These are phyloP conservation scores for Skeletonema grethae DNA, from an alignment of 108 stramenopile species.

Conservation along the genomic window DNA sequence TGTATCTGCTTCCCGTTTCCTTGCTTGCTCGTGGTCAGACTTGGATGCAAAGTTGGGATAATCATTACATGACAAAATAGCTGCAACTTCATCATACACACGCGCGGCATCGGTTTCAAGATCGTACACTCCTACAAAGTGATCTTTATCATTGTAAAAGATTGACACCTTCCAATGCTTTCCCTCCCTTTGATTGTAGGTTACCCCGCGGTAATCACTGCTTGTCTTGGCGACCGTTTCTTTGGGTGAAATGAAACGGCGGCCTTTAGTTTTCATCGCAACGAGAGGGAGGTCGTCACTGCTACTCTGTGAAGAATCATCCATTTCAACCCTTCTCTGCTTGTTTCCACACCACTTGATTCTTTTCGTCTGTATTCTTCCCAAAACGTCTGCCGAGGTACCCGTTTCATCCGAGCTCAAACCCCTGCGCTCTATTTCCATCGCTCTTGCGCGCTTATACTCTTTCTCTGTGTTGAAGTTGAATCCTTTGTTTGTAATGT, in stretches of 20 bases:
- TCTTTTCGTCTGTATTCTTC: background rate
- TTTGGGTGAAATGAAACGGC: background rate
- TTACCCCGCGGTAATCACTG: background rate
- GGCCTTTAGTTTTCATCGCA: background rate
- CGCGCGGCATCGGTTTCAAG: background rate
- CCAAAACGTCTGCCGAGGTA: background rate
- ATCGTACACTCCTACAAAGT: background rate
- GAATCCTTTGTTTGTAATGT: background rate
- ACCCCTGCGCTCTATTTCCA: background rate
- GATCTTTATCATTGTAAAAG: background rate
- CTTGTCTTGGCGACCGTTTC: background rate
- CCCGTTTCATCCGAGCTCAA: background rate
- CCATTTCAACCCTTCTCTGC: background rate
- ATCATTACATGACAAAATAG: background rate
- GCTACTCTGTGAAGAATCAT: constrained; percentile 1
- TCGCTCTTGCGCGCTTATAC: background rate
- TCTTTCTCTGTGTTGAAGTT: background rate
- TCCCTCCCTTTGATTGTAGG: background rate
- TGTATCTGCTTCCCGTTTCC: background rate
- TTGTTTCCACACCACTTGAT: background rate
- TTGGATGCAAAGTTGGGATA: background rate
- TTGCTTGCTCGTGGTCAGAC: background rate
- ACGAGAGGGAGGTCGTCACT: background rate
- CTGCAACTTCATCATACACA: background rate
- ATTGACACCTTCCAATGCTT: background rate